A percentile compares a stretch with the other conserved stretches of the same genome.
phyloP scores from a whole-genome alignment of 73 alveolate species.

The Chromera velia region DNA sequence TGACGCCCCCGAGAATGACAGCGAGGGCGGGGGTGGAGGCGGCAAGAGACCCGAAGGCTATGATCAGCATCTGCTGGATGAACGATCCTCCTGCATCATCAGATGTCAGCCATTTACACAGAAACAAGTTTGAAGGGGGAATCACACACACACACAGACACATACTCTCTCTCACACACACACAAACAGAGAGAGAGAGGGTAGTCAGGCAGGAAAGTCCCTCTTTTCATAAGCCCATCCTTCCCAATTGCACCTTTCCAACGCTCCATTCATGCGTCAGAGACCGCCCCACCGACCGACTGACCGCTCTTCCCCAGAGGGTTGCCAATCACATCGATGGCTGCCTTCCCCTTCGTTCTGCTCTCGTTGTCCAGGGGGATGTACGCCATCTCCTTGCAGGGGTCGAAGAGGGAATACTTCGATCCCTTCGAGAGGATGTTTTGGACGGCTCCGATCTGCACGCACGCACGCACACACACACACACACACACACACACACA shows the following conservation, averaged over 20 bases:
- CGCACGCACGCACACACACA: not conserved
- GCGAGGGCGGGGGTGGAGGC: constrained; percentile 1
- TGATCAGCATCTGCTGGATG: not conserved
- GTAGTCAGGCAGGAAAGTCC: no score
- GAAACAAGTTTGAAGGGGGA: no score
- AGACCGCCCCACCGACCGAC: no score
- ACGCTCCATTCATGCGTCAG: no score
- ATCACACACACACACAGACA: no score
- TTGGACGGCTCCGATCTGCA: not conserved
- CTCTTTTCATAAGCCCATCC: no score
- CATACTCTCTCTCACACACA: no score
- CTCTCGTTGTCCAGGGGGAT: constrained; percentile 1
- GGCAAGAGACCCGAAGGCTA: not conserved
- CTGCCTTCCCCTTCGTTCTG: not conserved
- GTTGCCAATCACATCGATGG: not conserved
- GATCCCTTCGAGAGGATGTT: not conserved
- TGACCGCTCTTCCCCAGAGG: not conserved
- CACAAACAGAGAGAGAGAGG: no score
- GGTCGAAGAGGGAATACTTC: not conserved
- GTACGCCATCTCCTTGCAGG: constrained; percentile 6
- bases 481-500: not conserved
- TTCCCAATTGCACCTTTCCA: no score
- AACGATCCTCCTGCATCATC: not conserved
- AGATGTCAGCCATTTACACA: not conserved
- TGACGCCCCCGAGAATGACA: not conserved